Conservation (phyloP, 805 yeast genomes). For the Yarrowia divulgata region DNA sequence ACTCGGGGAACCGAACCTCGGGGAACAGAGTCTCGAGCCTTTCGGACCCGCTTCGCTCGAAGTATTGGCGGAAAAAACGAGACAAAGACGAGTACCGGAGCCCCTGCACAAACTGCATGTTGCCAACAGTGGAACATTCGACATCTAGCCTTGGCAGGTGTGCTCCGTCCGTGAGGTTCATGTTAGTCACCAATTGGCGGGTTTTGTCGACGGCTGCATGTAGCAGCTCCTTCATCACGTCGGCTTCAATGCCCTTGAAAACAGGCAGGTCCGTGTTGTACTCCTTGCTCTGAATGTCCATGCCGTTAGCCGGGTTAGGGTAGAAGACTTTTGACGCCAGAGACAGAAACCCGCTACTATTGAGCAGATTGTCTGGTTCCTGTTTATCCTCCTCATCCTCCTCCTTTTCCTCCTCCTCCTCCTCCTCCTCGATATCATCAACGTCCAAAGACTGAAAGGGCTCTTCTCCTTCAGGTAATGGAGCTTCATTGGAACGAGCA, state of each 20-base stretch:
- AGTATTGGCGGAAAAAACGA: background rate
- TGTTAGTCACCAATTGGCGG: background rate
- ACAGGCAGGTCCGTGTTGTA: background rate
- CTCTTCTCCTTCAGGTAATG: background rate
- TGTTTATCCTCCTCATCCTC: background rate
- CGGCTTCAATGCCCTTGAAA: slow-evolving; percentile 9
- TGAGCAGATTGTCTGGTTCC: background rate
- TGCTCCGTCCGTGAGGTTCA: background rate
- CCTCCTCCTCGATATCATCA: background rate
- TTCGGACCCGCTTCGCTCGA: slow-evolving; percentile 14
- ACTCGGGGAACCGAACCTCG: background rate
- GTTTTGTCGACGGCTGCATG: background rate
- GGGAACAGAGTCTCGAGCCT: background rate
- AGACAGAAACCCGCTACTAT: background rate
- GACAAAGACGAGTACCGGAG: background rate
- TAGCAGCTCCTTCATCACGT: slow-evolving; percentile 3
- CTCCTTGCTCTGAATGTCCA: slow-evolving; percentile 17
- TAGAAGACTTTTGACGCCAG: background rate
- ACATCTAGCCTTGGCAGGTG: no score
- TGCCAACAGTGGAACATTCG: no score
- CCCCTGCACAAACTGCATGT: background rate
- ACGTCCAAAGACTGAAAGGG: background rate
- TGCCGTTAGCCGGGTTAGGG: slow-evolving; percentile 3
- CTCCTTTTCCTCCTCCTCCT: background rate
- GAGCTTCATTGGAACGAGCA: no score